These are phyloP conservation scores for Fusarium xyrophilum DNA, from an alignment of 2,329 filamentous ascomycete species.

Conservation along the genomic window DNA sequence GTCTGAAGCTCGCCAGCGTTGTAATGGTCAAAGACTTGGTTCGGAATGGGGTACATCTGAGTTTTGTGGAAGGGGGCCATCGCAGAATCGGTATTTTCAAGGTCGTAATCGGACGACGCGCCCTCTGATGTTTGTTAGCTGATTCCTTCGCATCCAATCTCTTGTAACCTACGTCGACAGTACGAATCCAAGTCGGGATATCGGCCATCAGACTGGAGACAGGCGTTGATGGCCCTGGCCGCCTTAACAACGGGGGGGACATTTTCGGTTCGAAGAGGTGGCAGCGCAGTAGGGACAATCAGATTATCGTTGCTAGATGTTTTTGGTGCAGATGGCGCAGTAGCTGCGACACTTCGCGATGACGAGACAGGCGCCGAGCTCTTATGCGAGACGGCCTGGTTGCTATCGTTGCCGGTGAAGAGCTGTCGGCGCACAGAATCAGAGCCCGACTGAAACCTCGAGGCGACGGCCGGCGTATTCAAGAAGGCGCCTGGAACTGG, in stretches of 20 bases:
- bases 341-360: slow-evolving; percentile 29
- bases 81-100: slow-evolving; percentile 69
- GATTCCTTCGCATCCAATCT: not conserved
- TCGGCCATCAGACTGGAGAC: slow-evolving; percentile 75
- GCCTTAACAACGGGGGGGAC: slow-evolving; percentile 79
- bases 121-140: slow-evolving; percentile 68
- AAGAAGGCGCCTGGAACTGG: slow-evolving; percentile 78
- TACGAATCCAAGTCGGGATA: slow-evolving; percentile 92
- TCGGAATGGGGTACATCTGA: slow-evolving; percentile 87
- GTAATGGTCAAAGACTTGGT: slow-evolving; percentile 90
- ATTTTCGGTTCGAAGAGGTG: slow-evolving; percentile 55
- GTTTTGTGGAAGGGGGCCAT: slow-evolving; percentile 92
- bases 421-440: slow-evolving; percentile 61
- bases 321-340: slow-evolving; percentile 36
- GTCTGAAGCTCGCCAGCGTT: slow-evolving; percentile 86
- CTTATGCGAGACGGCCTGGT: slow-evolving; percentile 30
- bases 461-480: slow-evolving; percentile 71
- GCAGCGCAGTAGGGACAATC: slow-evolving; percentile 45
- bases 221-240: slow-evolving; percentile 81
- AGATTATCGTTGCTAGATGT: slow-evolving; percentile 41
- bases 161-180: slow-evolving; percentile 73
- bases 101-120: slow-evolving; percentile 89
- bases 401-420: slow-evolving; percentile 49
- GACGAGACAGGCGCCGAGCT: slow-evolving; percentile 30
- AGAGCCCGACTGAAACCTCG: slow-evolving; percentile 53